phyloP scores from a whole-genome alignment of 2,329 filamentous ascomycete species.

The Didymella pinodella region DNA sequence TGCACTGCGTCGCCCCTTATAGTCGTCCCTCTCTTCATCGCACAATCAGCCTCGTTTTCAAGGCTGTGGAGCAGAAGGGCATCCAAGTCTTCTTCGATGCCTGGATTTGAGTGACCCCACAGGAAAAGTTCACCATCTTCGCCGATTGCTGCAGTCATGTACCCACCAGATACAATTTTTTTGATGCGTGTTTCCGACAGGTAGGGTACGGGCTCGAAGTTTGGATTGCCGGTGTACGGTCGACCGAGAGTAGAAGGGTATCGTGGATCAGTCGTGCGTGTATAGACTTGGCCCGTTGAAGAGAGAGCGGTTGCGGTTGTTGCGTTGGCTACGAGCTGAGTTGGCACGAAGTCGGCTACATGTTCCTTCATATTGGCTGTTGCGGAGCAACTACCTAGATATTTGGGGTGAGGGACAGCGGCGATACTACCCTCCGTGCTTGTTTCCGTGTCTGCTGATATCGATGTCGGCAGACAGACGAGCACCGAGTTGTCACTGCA shows the following conservation, averaged over 20 bases:
- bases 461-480: not conserved
- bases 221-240: constrained; percentile 5
- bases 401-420: not conserved
- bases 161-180: constrained; percentile 42
- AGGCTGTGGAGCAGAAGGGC: constrained; percentile 22
- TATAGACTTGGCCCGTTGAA: constrained; percentile 29
- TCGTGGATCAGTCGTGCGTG: constrained; percentile 34
- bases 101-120: constrained; percentile 46
- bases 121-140: constrained; percentile 44
- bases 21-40: not conserved
- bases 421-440: not conserved
- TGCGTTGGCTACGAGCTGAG: constrained; percentile 24
- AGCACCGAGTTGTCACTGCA: constrained; percentile 11
- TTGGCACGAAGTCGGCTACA: constrained; percentile 15
- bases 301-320: constrained; percentile 36
- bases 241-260: constrained; percentile 39
- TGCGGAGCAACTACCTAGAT: not conserved
- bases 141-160: constrained; percentile 43
- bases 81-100: constrained; percentile 24
- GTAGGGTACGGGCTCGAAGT: constrained; percentile 33
- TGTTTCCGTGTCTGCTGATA: not conserved
- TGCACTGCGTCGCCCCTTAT: constrained; percentile 23
- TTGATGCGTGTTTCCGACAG: constrained; percentile 34
- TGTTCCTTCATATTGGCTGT: no score
- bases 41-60: not conserved